A percentile compares a stretch with the other conserved stretches of the same genome.
These are phyloP conservation scores for Neonectria hederae DNA, from an alignment of 2,329 filamentous ascomycete genomes.

Conservation along the genomic window DNA sequence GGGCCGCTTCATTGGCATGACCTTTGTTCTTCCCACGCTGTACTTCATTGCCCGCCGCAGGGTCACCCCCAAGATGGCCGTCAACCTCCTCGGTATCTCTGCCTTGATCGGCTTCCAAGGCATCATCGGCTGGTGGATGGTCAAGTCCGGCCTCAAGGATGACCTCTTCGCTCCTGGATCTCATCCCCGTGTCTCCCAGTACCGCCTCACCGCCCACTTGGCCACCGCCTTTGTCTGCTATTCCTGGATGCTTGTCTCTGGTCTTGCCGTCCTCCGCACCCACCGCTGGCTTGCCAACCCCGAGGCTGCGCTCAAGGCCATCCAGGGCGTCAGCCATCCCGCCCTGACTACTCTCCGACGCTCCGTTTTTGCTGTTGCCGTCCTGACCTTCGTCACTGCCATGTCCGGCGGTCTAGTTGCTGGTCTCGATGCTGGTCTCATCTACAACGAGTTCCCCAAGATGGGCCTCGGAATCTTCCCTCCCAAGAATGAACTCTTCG, in stretches of 20 bases:
- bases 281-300: slow-evolving; percentile 76
- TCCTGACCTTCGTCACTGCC: slow-evolving; percentile 86
- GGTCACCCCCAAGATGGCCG: slow-evolving; percentile 81
- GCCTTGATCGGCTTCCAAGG: slow-evolving; percentile 94
- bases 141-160: slow-evolving; percentile 94
- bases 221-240: slow-evolving; percentile 94
- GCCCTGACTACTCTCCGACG: slow-evolving; percentile 78
- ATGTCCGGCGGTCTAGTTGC: slow-evolving; percentile 95
- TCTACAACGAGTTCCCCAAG: slow-evolving; percentile 98
- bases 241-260: slow-evolving; percentile 91
- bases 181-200: slow-evolving; percentile 93
- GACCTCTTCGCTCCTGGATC: slow-evolving; percentile 92
- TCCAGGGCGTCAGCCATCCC: slow-evolving; percentile 72
- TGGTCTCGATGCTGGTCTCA: slow-evolving; percentile 92
- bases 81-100: slow-evolving; percentile 83
- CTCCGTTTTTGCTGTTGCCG: slow-evolving; percentile 74
- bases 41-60: slow-evolving; percentile 87
- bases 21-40: slow-evolving; percentile 85
- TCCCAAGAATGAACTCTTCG: slow-evolving; percentile 83
- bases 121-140: slow-evolving; percentile 99
- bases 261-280: slow-evolving; percentile 83
- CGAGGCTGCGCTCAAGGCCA: slow-evolving; percentile 65
- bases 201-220: slow-evolving; percentile 88
- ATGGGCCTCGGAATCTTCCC: slow-evolving; percentile 90
- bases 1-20: slow-evolving; percentile 90